Evolutionary conservation across 148 eudicot species (phyloP), one percentile per base, ranked within the genome.

Genomic region (Rhododendron mucronatum): DNA sequence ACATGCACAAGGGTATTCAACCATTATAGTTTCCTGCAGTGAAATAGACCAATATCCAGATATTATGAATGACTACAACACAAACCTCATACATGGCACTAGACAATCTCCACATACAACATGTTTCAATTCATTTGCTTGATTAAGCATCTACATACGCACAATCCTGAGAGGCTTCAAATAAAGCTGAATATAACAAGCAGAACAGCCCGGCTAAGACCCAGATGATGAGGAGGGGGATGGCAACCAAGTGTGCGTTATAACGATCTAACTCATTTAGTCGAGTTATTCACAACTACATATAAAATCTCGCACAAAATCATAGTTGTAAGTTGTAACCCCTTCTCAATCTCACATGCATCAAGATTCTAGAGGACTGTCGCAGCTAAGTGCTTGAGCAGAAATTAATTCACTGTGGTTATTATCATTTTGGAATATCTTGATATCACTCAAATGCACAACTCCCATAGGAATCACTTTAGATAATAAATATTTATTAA

Each of bases 341-440:
- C 81, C 85, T 55, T 83, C 45, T 33, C 47, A 63, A 61, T 77
- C 61, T 77, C 80, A 33, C 14, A 37, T 82, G 67, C 84, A 78
- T 63, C 67, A 11, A 83, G 45, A 61, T 78, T 63, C 67, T 18
- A 65, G 45, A 61, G 69, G 76, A 48, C 7, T 76, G 67, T 63
- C 2, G 15, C 13, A 65, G 86, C 86, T 35, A 77, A 67, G 67
- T 13, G 51, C 5, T 26, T 50, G 83, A 87, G 39, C 9, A 83
- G 63, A 30, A 82, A 59, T 26, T 13, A 20, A 57, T 76, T 10
- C 61, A 78, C 76, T 59, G 12, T 41, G 50, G 18, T 21, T 39
- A 28, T 10, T 5, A 33, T 4, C 12, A 50, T 53, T 48, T 37
- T 7, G 23, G 13, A 51, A 14, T 53, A 18, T 53, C 26, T 84